These are phyloP conservation scores for Xylaria grammica DNA, from an alignment of 495 filamentous ascomycete species.

Conservation along the genomic window DNA sequence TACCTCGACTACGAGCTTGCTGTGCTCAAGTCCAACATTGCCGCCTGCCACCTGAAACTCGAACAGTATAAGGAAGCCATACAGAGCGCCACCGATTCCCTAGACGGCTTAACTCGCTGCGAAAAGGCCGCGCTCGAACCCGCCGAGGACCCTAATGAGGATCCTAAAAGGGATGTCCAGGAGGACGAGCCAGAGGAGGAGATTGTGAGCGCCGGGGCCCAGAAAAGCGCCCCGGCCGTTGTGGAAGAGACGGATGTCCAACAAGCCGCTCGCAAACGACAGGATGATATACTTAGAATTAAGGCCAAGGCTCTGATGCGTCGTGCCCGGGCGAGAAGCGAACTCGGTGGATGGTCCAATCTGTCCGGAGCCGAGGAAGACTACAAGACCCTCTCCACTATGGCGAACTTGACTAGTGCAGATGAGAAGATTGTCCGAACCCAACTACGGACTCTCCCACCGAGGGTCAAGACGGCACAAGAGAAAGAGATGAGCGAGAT, in stretches of 20 bases:
- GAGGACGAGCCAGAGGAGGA: slow-evolving; percentile 65
- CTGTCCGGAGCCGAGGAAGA: slow-evolving; percentile 83
- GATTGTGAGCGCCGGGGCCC: slow-evolving; percentile 57
- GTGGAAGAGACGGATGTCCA: slow-evolving; percentile 46
- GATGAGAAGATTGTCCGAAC: slow-evolving; percentile 71
- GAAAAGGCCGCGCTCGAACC: slow-evolving; percentile 32
- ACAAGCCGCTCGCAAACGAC: slow-evolving; percentile 40
- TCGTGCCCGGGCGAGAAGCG: slow-evolving; percentile 74
- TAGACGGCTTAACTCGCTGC: slow-evolving; percentile 73
- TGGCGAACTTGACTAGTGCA: slow-evolving; percentile 61
- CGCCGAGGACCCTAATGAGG: slow-evolving; percentile 22
- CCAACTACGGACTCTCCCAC: slow-evolving; percentile 67
- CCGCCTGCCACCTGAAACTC: slow-evolving; percentile 89
- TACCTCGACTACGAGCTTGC: slow-evolving; percentile 92
- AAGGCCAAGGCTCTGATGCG: slow-evolving; percentile 84
- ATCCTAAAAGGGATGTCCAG: slow-evolving; percentile 34
- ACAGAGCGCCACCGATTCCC: slow-evolving; percentile 70
- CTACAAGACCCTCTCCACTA: slow-evolving; percentile 64
- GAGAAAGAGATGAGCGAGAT: slow-evolving; percentile 91
- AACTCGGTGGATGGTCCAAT: slow-evolving; percentile 76
- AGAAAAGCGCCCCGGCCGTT: slow-evolving; percentile 48
- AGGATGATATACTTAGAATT: slow-evolving; percentile 74
- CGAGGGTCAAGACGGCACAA: slow-evolving; percentile 72
- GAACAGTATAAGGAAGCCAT: slow-evolving; percentile 86
- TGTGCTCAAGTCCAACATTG: slow-evolving; percentile 83